Base-by-base conservation (phyloP, 2,329 filamentous ascomycete genomes). In the Trichoderma sp. region DNA sequence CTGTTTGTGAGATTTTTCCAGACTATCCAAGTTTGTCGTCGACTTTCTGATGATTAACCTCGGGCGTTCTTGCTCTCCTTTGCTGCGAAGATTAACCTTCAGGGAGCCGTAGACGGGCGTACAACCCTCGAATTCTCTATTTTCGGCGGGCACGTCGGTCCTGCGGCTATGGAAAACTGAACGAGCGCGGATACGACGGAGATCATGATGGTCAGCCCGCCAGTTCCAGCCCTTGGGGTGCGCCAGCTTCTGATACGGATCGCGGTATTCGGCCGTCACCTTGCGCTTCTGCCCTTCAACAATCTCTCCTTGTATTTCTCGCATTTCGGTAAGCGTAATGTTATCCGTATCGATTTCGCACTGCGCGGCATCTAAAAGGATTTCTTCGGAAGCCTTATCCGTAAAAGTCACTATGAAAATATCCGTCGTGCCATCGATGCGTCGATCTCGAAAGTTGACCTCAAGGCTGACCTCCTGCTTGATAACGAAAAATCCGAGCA, bases 381-480 rank as follows among this genome's bases (percentile, higher is more conserved):
- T 83, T 64, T 86, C 84, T 58, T 86, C 82, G 52, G 90, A 82
- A 49, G 90, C 47, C 64, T 88, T 87, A 70, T 88, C 81, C 74
- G 84, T 84, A 70, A 87, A 83, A 69, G 86, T 83, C 73, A 91
- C 90, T 66, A 98, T 88, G 35, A 90, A 91, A 74, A 99, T 91
- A 73, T 94, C 91, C 10, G 92, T 93, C 72, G 88, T 91, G 62
- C 96, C 96, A 71, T 87, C 89, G 75, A 98, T 82, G 76, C 85
- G 87, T 79, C 90, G 91, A 66, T 87, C 88, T 72, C 87, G 86
- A 78, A 99, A 96, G 81, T 97, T 92, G 77, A 99, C 85, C 75
- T 98, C 94, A 70, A 99, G 85, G 75, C 94, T 91, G 61, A 99
- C 90, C 78, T 92, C 92, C 81, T 98, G 95, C 81, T 94, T 91